Evolutionary conservation across 148 eudicot species (phyloP).

Genomic region (Agrostemma githago): DNA sequence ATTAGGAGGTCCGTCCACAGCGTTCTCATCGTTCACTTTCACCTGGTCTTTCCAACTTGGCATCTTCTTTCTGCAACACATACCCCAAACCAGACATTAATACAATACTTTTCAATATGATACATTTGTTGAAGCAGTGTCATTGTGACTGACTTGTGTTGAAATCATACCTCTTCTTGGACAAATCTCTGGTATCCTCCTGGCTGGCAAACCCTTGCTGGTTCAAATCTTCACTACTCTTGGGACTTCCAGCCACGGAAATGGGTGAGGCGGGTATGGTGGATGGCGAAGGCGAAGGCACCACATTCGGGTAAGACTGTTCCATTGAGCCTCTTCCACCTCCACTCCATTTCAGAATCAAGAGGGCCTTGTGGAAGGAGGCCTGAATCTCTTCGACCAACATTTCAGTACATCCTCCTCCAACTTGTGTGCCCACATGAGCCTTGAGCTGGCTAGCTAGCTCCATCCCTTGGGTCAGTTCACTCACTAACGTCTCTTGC

Average conservation of each 20-base stretch:
- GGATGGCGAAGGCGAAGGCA: conserved; percentile 12
- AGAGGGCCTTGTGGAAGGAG: conserved; percentile 64
- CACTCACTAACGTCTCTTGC: conserved; percentile 35
- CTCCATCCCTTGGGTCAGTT: conserved; percentile 63
- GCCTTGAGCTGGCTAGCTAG: conserved; percentile 52
- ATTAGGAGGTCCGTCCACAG: conserved; percentile 63
- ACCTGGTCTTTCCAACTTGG: conserved; percentile 71
- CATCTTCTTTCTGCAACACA: conserved; percentile 56
- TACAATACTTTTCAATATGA: not conserved
- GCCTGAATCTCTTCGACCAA: conserved; percentile 51
- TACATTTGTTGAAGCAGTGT: too few relatives aligned
- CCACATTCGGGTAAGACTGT: conserved; percentile 32
- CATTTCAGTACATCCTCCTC: conserved; percentile 29
- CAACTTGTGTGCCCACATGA: conserved; percentile 37
- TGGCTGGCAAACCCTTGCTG: conserved; percentile 23
- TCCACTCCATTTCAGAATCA: conserved; percentile 51
- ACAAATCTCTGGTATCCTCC: conserved; percentile 26
- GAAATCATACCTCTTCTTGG: conserved; percentile 66
- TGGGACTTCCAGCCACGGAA: conserved; percentile 54
- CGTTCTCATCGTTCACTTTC: conserved; percentile 45
- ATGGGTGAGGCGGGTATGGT: conserved; percentile 46
- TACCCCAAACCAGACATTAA: conserved; percentile 1
- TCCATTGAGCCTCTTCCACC: conserved; percentile 17
- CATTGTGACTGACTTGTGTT: not conserved
- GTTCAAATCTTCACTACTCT: conserved; percentile 43